Percentiles rank a stretch among this genome's conserved stretches.
These are phyloP conservation scores for Colletotrichum gigasporum DNA, from an alignment of 2,329 filamentous ascomycete genomes.

Conservation along the genomic window DNA sequence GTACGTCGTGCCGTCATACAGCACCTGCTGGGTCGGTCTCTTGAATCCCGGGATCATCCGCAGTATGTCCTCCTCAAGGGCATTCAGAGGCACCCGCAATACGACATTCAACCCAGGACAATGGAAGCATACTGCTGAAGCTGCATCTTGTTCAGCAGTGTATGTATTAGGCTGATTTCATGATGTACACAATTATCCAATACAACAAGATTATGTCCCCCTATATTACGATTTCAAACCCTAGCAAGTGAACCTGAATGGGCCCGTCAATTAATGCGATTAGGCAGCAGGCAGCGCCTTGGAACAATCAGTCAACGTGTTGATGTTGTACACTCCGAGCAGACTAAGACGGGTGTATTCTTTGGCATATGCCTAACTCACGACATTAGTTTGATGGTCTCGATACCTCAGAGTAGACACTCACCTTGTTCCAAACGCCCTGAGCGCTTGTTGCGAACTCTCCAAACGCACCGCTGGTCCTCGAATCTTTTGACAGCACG, in stretches of 20 bases:
- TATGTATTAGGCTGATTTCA: no score
- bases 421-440: constrained; percentile 50
- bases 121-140: no score
- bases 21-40: constrained; percentile 35
- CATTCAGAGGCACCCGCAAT: constrained; percentile 35
- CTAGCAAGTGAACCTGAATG: no score
- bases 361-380: constrained; percentile 54
- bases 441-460: constrained; percentile 47
- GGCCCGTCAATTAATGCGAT: no score
- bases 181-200: no score
- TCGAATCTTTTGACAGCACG: constrained; percentile 46
- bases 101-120: no score
- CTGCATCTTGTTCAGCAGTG: no score
- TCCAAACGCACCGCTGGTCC: constrained; percentile 48
- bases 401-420: constrained; percentile 7
- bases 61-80: constrained; percentile 30
- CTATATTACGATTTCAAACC: no score
- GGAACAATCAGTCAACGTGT: constrained; percentile 63
- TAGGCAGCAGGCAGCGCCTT: constrained; percentile 58
- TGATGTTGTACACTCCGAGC: constrained; percentile 65
- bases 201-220: no score
- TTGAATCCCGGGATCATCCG: constrained; percentile 30
- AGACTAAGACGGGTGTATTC: constrained; percentile 63
- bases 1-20: constrained; percentile 36
- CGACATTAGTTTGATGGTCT: no score